Evolutionary conservation across 768 basidiomycete species (phyloP), one percentile per base, ranked within the genome.

Genomic region (Lentinula boryana): DNA sequence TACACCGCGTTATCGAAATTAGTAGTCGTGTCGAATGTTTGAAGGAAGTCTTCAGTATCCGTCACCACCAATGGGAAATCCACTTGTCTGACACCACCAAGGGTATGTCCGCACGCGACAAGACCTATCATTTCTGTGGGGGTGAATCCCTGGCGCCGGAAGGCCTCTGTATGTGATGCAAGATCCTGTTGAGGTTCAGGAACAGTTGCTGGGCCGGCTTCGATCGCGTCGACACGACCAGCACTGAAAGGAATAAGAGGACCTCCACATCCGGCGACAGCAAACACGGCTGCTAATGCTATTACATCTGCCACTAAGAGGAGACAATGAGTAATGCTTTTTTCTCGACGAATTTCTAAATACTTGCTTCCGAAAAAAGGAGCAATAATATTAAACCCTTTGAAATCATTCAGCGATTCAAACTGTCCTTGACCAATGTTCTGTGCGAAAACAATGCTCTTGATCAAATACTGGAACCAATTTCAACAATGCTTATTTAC

Each of bases 371-470:
- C 78, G n/a, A 80, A 67, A 52, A 76, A 73, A 72, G 76, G 76
- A 58, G 76, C 80, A 16, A 4, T 35, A 10, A 43, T 23, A 6
- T 78, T 74, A 56, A 74, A 78, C 5, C 67, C 64, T 59, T 72
- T 70, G 57, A 81, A 79, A 65, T 80, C 79, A 35, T 69, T 70
- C n/a, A 76, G 63, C 5, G 78, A 78, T 60, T 76, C 71, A 50
- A 71, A 76, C 64, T 81, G 78, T 58, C 79, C 81, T 36, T 71
- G 68, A 38, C 80, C 80, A 61, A 78, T 75, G 66, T 82, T 83
- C 81, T 81, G 62, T 56, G 31, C 23, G 35, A 16, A 27, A 31
- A 12, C 4, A 6, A 6, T 48, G 46, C 16, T 51, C 53, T 41
- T 35, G 13, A 48, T 32, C 44, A 53, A 33, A 55, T 46, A 48